phyloP scores from a whole-genome alignment of 2,329 filamentous ascomycete species.

The Cadophora malorum region DNA sequence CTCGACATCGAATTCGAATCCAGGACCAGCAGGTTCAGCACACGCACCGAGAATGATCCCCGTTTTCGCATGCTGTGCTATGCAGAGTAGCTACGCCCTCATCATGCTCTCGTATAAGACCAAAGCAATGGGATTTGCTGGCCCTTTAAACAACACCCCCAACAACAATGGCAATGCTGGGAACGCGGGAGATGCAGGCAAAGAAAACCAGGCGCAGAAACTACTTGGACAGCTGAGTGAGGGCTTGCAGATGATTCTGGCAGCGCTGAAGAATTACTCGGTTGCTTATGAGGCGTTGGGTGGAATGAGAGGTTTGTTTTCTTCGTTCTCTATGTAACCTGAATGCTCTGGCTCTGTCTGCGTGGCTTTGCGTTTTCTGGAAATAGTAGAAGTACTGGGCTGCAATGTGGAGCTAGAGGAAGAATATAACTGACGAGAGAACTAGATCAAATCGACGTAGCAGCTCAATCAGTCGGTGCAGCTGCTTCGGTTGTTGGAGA shows the following conservation, averaged over 20 bases:
- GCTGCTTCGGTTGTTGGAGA: constrained; percentile 1
- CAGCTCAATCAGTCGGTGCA: constrained; percentile 6
- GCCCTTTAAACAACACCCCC: background rate
- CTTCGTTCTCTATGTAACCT: no score
- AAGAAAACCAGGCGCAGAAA: constrained; percentile 26
- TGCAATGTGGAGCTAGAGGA: no score
- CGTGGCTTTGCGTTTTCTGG: no score
- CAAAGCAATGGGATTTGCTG: constrained; percentile 32
- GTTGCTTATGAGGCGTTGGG: constrained; percentile 40
- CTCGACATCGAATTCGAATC: background rate
- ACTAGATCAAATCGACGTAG: constrained; percentile 31
- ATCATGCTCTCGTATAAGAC: constrained; percentile 43
- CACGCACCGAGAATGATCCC: constrained; percentile 43
- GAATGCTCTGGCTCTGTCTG: no score
- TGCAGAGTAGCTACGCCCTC: constrained; percentile 46
- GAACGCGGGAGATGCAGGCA: background rate
- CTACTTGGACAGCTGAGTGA: constrained; percentile 35
- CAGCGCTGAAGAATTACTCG: constrained; percentile 39
- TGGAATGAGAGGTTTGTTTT: constrained; percentile 39
- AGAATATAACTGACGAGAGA: no score
- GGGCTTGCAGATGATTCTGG: constrained; percentile 34
- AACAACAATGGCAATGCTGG: background rate
- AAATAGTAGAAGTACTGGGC: no score
- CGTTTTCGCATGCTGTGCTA: constrained; percentile 46
- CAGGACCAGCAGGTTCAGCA: background rate